Base-by-base conservation (phyloP, 2,329 filamentous ascomycete species). In the Ophiostoma perfectum region DNA sequence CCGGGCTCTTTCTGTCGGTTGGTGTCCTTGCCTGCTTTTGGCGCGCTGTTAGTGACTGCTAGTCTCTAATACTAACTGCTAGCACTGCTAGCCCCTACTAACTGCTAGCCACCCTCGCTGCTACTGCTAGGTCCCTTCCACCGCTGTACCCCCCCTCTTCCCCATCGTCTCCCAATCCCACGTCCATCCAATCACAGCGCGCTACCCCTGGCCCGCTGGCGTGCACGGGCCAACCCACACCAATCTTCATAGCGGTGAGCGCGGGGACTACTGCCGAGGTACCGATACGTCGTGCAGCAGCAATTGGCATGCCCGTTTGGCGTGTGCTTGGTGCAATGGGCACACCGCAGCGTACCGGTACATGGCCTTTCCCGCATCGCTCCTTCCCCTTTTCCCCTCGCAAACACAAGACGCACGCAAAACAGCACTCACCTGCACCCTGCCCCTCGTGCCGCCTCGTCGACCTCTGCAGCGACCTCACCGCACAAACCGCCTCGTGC, bases 221-320 rank as follows among this genome's bases (percentile, higher is more conserved):
- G 64, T 66, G 69, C 70, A 71, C 70, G 70, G 70, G 64, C 70
- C 69, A 70, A 41, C 65, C 69, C 67, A 52, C 60, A n/a, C 47
- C 62, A 66, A 66, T 68, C 45, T 62, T 27, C 52, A 18, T 47
- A 67, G 69, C 66, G 66, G 69, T 67, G 69, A 69, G 70, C 63
- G 67, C 55, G 66, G 64, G 64, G 65, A 55, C 38, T 4, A 47
- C 5, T 16, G 18, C 39, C 9, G 39, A 39, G 27, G 58, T 39
- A 60, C 36, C 38, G 36, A 18, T 68, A 68, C 67, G 18, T 42
- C 27, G 27, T 27, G 27, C 27, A 27, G 27, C 27, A 2, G 27
- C 27, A 27, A 27, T 27, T 27, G 27, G 27, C 27, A 27, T 27
- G 27, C 27, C 27, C 27, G 27, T 27, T 27, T 27, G 27, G 27